Evolutionary conservation across 108 stramenopile genomes (phyloP).

Genomic region (Pinguiococcus pyrenoidosus): DNA sequence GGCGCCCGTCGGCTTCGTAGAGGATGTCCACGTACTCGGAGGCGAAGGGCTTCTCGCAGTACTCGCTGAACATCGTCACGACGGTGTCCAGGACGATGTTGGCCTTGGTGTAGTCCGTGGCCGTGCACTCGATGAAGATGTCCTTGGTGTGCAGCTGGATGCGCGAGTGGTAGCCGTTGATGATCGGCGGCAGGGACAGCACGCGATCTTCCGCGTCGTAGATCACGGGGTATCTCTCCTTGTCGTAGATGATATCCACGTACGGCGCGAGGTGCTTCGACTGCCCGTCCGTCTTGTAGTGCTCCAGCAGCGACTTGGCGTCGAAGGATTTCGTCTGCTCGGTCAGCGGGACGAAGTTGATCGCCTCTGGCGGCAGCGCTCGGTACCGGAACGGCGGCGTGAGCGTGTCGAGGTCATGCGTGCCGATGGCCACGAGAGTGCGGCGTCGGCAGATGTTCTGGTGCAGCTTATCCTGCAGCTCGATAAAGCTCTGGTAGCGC

Average conservation of each 20-base stretch:
- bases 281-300: constrained; percentile 70
- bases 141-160: constrained; percentile 69
- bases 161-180: constrained; percentile 80
- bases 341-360: constrained; percentile 88
- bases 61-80: constrained; percentile 91
- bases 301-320: constrained; percentile 43
- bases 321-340: constrained; percentile 36
- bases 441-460: constrained; percentile 93
- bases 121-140: constrained; percentile 98
- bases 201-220: constrained; percentile 64
- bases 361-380: constrained; percentile 62
- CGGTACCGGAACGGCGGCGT: constrained; percentile 80
- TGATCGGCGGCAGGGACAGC: constrained; percentile 90
- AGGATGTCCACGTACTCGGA: constrained; percentile 82
- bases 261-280: constrained; percentile 95
- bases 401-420: constrained; percentile 88
- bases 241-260: constrained; percentile 81
- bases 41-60: constrained; percentile 68
- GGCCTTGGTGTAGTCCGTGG: constrained; percentile 94
- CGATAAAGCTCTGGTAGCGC: constrained; percentile 92
- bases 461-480: constrained; percentile 97
- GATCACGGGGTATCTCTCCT: constrained; percentile 69
- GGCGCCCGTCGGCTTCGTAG: constrained; percentile 45
- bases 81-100: constrained; percentile 97
- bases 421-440: constrained; percentile 94